Base-by-base conservation (phyloP, 352 stramenopile species). In the Phytophthora meadii region DNA sequence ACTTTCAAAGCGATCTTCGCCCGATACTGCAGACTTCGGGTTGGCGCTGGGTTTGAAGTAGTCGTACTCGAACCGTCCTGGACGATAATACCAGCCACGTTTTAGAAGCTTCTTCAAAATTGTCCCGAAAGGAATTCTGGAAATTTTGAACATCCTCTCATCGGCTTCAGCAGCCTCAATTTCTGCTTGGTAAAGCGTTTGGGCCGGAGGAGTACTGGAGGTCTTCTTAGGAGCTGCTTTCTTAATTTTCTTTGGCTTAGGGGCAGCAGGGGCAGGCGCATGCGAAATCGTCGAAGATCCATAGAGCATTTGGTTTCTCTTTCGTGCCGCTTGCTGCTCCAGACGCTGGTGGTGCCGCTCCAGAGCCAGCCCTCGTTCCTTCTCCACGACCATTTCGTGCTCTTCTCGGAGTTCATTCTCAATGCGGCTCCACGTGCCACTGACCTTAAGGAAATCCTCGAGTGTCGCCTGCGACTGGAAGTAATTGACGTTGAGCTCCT, bases 1-100 rank as follows among this genome's bases (percentile, higher is more conserved):
- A 64, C 82, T 92, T 70, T 93, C 82, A 55, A 93, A 93, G 55
- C 87, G 89, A 70, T 93, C 85, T 55, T 91, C 85, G 36, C 82
- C 82, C 17, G 84, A 65, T 39, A 65, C 62, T 1, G 74, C 78
- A 9, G 65, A 76, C 63, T 84, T 91, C 3, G 68, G 61, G 47
- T 79, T 89, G 37, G 67, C 54, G 32, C 72, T 75, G 3, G 85
- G 82, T 52, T 91, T 93, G 61, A 91, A 93, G 81, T 93, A 93
- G 63, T 93, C 82, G 56, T 93, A 93, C 70, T 93, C 85, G 55
- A 93, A 93, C 0, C 83, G 79, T 1, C 85, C 85, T 19, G 85
- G 82, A 8, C 82, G 79, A 55, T 89, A 92, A 47, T 73, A 75
- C 85, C 85, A 93, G 8, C 85, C 85, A 14, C 83, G 83, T 40